phyloP scores from a whole-genome alignment of 1,284 basidiomycete species.

The Ustilago vetiveriae region DNA sequence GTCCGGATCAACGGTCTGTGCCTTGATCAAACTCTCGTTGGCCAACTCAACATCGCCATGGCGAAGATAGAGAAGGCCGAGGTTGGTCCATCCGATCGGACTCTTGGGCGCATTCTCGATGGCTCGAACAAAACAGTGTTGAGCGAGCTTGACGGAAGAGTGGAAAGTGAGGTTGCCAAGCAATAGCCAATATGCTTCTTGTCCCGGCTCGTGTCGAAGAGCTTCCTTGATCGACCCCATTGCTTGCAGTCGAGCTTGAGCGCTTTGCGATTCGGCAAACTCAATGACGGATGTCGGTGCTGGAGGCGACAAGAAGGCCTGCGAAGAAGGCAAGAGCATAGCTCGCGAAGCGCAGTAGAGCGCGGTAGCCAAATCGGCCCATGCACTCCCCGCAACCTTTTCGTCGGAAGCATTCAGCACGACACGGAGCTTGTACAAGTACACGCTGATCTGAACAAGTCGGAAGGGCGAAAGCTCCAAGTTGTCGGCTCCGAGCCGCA shows the following conservation, averaged over 20 bases:
- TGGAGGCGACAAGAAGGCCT: constrained; percentile 68
- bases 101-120: constrained; percentile 81
- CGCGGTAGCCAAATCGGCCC: constrained; percentile 61
- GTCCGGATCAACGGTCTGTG: constrained; percentile 92
- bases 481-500: constrained; percentile 1
- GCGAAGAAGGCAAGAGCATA: constrained; percentile 25
- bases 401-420: constrained; percentile 53
- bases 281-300: constrained; percentile 68
- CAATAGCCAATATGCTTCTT: constrained; percentile 82
- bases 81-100: constrained; percentile 79
- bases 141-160: constrained; percentile 77
- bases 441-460: constrained; percentile 36
- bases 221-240: constrained; percentile 78
- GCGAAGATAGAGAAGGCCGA: constrained; percentile 89
- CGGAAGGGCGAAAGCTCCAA: constrained; percentile 13
- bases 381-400: constrained; percentile 52
- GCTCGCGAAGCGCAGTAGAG: constrained; percentile 43
- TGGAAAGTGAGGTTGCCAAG: constrained; percentile 80
- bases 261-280: constrained; percentile 61
- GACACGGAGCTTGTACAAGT: constrained; percentile 61
- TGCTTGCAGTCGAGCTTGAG: constrained; percentile 72
- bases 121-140: constrained; percentile 91
- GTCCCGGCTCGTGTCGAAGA: constrained; percentile 78
- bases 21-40: constrained; percentile 83
- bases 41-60: constrained; percentile 84